Evolutionary conservation across 2,329 filamentous ascomycete species (phyloP).

Genomic region (Metarhizium album): DNA sequence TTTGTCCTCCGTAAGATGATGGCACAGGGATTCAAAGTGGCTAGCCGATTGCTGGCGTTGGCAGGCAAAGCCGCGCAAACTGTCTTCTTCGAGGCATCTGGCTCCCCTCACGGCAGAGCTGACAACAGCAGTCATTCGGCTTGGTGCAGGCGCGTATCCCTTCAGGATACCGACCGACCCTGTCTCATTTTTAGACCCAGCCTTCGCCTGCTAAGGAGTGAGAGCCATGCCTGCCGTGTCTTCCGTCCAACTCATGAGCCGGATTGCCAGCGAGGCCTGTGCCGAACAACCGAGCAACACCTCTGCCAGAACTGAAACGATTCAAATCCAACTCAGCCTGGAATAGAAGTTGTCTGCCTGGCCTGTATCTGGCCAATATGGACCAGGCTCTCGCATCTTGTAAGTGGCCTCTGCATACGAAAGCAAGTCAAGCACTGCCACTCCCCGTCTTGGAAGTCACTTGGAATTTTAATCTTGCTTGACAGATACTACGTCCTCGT

Average conservation of each 20-base stretch:
- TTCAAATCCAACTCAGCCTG: neutral
- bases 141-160: neutral
- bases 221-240: constrained; percentile 6
- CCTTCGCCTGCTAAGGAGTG: neutral
- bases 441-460: neutral
- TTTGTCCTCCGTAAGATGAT: neutral
- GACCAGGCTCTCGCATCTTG: constrained; percentile 40
- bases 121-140: neutral
- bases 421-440: neutral
- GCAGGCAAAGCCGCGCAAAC: neutral
- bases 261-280: neutral
- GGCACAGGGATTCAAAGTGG: neutral
- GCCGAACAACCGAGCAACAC: neutral
- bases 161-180: neutral
- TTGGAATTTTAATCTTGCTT: neutral
- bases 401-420: constrained; percentile 19
- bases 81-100: neutral
- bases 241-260: neutral
- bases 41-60: neutral
- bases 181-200: neutral
- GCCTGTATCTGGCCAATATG: constrained; percentile 47
- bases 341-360: constrained; percentile 40
- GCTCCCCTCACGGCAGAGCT: neutral
- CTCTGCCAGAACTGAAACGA: neutral
- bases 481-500: constrained; percentile 53